Evolutionary conservation across 768 basidiomycete species (phyloP).

Genomic region (Brasilioporus rufonigricans): DNA sequence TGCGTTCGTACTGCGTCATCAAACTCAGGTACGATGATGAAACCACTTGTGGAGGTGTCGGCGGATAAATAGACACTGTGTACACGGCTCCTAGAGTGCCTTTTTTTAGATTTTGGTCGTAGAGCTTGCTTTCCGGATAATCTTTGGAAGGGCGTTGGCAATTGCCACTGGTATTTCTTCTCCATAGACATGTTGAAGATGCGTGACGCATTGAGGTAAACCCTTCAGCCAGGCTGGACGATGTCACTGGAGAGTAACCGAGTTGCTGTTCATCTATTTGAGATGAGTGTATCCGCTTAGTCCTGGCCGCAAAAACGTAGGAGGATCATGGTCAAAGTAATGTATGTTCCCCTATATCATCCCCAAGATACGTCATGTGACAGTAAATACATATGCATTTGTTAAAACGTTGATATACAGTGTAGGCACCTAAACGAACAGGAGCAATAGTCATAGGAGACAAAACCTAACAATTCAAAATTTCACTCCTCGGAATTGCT

Average conservation of each 20-base stretch:
- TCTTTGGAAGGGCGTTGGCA: conserved; percentile 23
- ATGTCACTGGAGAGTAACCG: background rate
- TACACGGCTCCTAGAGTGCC: conserved; percentile 10
- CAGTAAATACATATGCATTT: background rate
- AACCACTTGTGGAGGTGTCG: conserved; percentile 10
- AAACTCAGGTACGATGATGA: conserved; percentile 27
- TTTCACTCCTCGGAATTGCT: conserved; percentile 51
- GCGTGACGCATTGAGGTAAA: conserved; percentile 9
- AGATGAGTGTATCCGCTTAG: background rate
- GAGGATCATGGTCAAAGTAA: background rate
- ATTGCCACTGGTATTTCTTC: conserved; percentile 27
- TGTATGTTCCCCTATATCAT: conserved; percentile 9
- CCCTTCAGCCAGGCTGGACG: background rate
- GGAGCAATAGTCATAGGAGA: background rate
- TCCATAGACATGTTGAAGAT: conserved; percentile 22
- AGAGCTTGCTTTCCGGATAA: conserved; percentile 7
- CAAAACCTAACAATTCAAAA: background rate
- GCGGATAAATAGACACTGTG: conserved; percentile 24
- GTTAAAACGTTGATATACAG: background rate
- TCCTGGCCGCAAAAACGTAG: background rate
- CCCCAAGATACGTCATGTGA: conserved; percentile 8
- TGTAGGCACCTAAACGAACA: background rate
- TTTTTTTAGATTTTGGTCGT: background rate
- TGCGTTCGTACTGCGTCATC: conserved; percentile 9
- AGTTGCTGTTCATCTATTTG: background rate